These are phyloP conservation scores for Fusarium buharicum DNA, from an alignment of 2,329 filamentous ascomycete species.

Conservation along the genomic window DNA sequence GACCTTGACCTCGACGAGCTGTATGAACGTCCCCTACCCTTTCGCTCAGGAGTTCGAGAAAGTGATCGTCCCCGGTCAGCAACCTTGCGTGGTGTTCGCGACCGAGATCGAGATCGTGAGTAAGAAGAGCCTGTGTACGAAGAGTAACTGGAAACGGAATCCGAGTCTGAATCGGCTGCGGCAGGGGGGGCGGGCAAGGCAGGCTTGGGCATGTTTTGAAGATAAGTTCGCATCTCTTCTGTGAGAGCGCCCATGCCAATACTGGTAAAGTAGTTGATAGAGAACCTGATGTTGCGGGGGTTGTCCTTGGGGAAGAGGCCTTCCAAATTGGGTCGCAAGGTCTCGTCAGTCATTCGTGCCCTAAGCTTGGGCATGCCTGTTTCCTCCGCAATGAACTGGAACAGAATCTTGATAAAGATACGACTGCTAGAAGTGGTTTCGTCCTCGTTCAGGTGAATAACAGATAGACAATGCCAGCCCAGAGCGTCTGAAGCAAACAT, in stretches of 20 bases:
- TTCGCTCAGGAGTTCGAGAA: conserved; percentile 46
- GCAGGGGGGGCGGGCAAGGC: conserved; percentile 73
- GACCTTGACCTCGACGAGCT: conserved; percentile 56
- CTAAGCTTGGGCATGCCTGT: conserved; percentile 85
- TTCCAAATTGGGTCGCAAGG: conserved; percentile 79
- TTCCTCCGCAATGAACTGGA: conserved; percentile 89
- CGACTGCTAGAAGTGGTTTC: conserved; percentile 96
- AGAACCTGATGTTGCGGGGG: conserved; percentile 90
- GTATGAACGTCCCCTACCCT: conserved; percentile 42
- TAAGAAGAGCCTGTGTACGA: conserved; percentile 75
- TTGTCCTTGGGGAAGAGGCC: conserved; percentile 93
- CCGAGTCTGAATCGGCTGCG: conserved; percentile 69
- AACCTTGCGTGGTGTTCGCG: conserved; percentile 50
- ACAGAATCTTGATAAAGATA: conserved; percentile 98
- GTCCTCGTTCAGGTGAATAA: conserved; percentile 92
- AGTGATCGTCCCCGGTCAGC: conserved; percentile 44
- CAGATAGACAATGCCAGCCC: conserved; percentile 88
- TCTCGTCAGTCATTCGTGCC: conserved; percentile 79
- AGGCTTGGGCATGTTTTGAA: conserved; percentile 91
- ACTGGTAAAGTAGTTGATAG: conserved; percentile 99
- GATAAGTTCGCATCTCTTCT: conserved; percentile 90
- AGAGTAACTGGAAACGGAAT: conserved; percentile 81
- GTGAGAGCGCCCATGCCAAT: conserved; percentile 96
- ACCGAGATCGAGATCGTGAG: conserved; percentile 62
- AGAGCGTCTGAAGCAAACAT: conserved; percentile 88